Evolutionary conservation across 1,139 yeast species (phyloP).

Genomic region (Pneumocystis canis): DNA sequence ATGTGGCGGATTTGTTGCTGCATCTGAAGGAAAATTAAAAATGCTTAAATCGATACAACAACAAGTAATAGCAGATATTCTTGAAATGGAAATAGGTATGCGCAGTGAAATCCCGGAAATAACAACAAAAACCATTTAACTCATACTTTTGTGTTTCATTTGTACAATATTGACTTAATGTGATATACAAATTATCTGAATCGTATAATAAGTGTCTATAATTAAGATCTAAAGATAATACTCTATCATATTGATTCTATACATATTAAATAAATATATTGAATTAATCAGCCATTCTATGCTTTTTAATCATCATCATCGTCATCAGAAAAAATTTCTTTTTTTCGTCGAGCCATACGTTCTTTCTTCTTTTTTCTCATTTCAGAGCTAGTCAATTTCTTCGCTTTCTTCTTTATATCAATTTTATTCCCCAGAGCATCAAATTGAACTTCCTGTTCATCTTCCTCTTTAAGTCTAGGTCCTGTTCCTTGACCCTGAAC

Average conservation of each 20-base stretch:
- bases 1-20: background rate
- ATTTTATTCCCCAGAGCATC: constrained; percentile 99
- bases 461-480: constrained; percentile 90
- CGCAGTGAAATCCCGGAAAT: background rate
- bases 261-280: background rate
- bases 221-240: too few relatives aligned
- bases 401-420: constrained; percentile 89
- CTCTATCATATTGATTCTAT: background rate
- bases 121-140: background rate
- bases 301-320: constrained; percentile 27
- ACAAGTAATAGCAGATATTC: background rate
- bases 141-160: background rate
- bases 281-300: background rate
- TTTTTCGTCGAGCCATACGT: constrained; percentile 99
- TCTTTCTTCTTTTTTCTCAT: constrained; percentile 99
- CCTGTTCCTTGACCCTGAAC: constrained; percentile 99
- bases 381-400: constrained; percentile 96
- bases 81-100: background rate
- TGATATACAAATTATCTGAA: too few relatives aligned
- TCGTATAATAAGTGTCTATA: too few relatives aligned
- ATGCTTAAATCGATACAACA: background rate
- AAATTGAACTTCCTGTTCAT: constrained; percentile 92
- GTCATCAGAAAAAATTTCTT: constrained; percentile 90
- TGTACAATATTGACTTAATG: too few relatives aligned
- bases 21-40: background rate